Evolutionary conservation across 345 rosid genomes (phyloP), one percentile per base, ranked within the genome.

Genomic region (Gossypium arboreum): DNA sequence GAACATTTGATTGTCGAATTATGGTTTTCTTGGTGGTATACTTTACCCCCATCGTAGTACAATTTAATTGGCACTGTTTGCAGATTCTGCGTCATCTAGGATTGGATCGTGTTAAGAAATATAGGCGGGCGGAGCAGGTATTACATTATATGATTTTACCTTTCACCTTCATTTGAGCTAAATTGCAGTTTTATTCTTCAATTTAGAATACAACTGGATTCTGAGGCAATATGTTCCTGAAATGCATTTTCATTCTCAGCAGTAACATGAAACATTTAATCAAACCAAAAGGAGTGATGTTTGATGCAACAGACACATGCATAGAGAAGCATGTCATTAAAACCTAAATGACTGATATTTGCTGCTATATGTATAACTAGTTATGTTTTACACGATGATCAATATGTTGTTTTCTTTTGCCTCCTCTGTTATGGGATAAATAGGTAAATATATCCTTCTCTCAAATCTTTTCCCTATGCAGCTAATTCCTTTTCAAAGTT

Each of bases 81-180:
- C 84, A 91, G 97, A 88, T 92, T 80, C 97, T 94, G 71, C 97
- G 92, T 83, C 92, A 91, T 82, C 85, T 94, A 27, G 97, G 98
- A 55, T 79, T 94, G 92, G 98, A 94, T 82, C 98, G 92, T 81
- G 91, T 92, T 79, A 97, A 97, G 97, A 10, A 97, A 92, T 81
- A 83, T 88, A 71, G 97, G 97, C 16, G 97, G 98, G 48, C 93
- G 97, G 71, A 87, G 76, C 82, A 91, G 98, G 98, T 94, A 74
- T 68, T 80, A n/a, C 54, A 76, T 80, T 66, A n/a, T 81, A 48
- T 29, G 69, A 68, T 67, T 68, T 66, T 69, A 50, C 45, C 29
- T 61, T 27, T 44, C 34, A 68, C 57, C 71, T 47, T 47, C 24
- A 9, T 45, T 45, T 58, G 64, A 17, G 10, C 55, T 45, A 29